phyloP scores from a whole-genome alignment of 306 rosid species.

The Cucurbita moschata region DNA sequence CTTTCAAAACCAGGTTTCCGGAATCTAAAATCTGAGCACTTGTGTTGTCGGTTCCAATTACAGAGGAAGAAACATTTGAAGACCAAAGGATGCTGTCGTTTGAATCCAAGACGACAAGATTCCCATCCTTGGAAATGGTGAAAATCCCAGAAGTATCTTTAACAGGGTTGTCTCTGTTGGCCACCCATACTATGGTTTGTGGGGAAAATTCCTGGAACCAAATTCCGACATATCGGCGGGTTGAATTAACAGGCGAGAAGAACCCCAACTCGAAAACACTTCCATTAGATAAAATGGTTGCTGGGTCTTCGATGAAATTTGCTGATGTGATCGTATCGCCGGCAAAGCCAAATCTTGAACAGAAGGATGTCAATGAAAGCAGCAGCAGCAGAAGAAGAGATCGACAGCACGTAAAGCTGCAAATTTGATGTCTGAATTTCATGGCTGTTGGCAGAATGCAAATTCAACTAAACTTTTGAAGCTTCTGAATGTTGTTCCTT shows the following conservation, averaged over 20 bases:
- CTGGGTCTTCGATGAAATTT: not conserved
- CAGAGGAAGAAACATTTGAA: conserved; percentile 8
- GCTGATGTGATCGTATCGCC: not conserved
- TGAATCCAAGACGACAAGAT: conserved; percentile 14
- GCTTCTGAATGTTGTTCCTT: not conserved
- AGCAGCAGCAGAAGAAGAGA: not conserved
- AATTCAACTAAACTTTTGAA: not conserved
- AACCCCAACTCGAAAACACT: not conserved
- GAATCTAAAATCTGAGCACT: conserved; percentile 11
- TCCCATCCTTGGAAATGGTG: not conserved
- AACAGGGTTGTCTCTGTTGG: conserved; percentile 10
- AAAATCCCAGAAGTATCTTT: conserved; percentile 7
- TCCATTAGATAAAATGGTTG: not conserved
- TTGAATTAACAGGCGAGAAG: not conserved
- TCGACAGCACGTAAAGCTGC: too few species aligned
- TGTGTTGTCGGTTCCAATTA: not conserved
- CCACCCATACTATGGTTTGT: not conserved
- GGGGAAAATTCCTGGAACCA: not conserved
- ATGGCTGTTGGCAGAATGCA: too few species aligned
- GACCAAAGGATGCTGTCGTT: conserved; percentile 13
- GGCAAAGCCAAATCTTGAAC: not conserved
- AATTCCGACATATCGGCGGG: conserved; percentile 5
- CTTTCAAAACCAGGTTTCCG: conserved; percentile 23
- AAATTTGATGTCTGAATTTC: not conserved
- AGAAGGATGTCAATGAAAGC: not conserved